Conservation (phyloP, 2,329 filamentous ascomycete genomes). For the Coniochaeta ligniaria region DNA sequence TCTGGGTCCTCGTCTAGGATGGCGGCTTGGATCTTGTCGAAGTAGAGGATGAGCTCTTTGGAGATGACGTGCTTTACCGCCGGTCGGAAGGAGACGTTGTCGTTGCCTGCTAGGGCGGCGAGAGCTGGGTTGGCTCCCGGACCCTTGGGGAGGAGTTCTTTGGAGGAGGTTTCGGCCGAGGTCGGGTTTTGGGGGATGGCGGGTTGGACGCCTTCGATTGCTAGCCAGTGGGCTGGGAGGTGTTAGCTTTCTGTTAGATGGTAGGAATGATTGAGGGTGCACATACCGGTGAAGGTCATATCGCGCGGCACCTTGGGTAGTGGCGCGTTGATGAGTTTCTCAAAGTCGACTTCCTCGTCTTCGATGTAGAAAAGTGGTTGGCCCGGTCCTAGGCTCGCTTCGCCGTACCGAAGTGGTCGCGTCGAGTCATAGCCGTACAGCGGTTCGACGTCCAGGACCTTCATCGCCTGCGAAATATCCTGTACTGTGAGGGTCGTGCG, state of each 20-base stretch:
- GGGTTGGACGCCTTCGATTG: conserved; percentile 94
- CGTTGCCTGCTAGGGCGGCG: conserved; percentile 74
- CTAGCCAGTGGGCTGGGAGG: conserved; percentile 80
- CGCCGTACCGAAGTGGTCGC: conserved; percentile 80
- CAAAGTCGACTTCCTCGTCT: conserved; percentile 97
- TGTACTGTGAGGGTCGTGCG: conserved; percentile 83
- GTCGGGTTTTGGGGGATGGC: conserved; percentile 96
- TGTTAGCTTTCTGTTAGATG: background rate
- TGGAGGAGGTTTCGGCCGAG: conserved; percentile 70
- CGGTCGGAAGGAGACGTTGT: conserved; percentile 78
- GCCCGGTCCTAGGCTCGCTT: conserved; percentile 86
- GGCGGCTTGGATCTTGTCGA: conserved; percentile 87
- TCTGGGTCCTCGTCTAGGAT: conserved; percentile 84
- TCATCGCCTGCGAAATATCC: conserved; percentile 80
- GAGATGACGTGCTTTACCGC: conserved; percentile 93
- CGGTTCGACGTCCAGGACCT: conserved; percentile 85
- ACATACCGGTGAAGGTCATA: conserved; percentile 78
- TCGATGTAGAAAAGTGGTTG: conserved; percentile 97
- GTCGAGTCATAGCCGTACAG: conserved; percentile 95
- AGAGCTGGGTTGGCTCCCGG: conserved; percentile 80
- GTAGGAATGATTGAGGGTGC: background rate
- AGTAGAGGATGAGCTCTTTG: conserved; percentile 93
- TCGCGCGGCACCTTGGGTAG: conserved; percentile 92
- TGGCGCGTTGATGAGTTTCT: conserved; percentile 96
- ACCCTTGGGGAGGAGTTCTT: conserved; percentile 85